These are phyloP conservation scores for Suillus spraguei DNA, from an alignment of 768 basidiomycete species.

Conservation along the genomic window DNA sequence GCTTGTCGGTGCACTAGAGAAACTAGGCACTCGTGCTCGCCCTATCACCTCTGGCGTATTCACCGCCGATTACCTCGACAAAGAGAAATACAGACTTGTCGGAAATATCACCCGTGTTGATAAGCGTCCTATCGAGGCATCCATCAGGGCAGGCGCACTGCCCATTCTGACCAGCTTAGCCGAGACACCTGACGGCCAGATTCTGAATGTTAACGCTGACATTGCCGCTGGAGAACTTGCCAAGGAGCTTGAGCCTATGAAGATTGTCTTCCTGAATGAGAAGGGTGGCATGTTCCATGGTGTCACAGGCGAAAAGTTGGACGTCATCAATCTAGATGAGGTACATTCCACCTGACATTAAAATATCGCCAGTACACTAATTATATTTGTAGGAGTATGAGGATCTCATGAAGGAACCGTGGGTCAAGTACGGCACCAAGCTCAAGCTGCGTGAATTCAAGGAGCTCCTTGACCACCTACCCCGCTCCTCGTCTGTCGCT, in stretches of 20 bases:
- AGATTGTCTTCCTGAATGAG: slow-evolving; percentile 98
- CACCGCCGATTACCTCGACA: slow-evolving; percentile 94
- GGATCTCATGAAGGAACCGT: slow-evolving; percentile 93
- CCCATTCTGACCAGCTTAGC: slow-evolving; percentile 96
- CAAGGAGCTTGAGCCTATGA: slow-evolving; percentile 97
- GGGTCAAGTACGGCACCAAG: slow-evolving; percentile 99
- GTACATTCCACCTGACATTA: slow-evolving; percentile 37
- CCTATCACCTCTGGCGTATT: slow-evolving; percentile 99
- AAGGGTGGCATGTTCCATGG: slow-evolving; percentile 99
- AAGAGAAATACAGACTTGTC: slow-evolving; percentile 92
- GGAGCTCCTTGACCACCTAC: slow-evolving; percentile 96
- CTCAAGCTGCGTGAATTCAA: slow-evolving; percentile 99
- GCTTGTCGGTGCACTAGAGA: slow-evolving; percentile 90
- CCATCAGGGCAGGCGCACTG: slow-evolving; percentile 93
- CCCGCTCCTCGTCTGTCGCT: slow-evolving; percentile 96
- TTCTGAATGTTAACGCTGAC: slow-evolving; percentile 98
- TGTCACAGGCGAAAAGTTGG: slow-evolving; percentile 93
- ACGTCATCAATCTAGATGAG: slow-evolving; percentile 97
- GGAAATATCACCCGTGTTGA: slow-evolving; percentile 95
- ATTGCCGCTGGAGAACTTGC: slow-evolving; percentile 97
- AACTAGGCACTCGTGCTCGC: slow-evolving; percentile 93
- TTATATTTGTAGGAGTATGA: slow-evolving; percentile 77
- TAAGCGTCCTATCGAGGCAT: slow-evolving; percentile 95
- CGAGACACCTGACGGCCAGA: slow-evolving; percentile 95
- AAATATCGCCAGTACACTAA: slow-evolving; percentile 1